phyloP scores from a whole-genome alignment of 2,329 filamentous ascomycete genomes.

The Amesomyces nigricolor region DNA sequence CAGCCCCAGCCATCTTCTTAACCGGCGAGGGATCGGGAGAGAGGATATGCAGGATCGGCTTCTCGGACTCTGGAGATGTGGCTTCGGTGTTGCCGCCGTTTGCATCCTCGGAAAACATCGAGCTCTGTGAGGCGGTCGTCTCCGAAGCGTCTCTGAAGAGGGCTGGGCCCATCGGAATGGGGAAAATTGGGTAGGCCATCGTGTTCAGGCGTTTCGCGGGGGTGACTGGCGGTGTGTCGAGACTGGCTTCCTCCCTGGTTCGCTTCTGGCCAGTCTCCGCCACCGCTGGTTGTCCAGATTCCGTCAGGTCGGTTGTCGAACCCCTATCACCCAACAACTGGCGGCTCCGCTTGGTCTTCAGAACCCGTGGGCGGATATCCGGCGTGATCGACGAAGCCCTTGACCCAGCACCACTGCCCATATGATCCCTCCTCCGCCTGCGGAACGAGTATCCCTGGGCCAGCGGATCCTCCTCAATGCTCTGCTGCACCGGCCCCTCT shows the following conservation, averaged over 20 bases:
- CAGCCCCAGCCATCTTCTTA: constrained; percentile 25
- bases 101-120: constrained; percentile 31
- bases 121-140: constrained; percentile 28
- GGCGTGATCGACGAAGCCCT: constrained; percentile 54
- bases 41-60: constrained; percentile 35
- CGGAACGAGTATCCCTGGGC: constrained; percentile 52
- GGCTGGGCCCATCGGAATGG: constrained; percentile 27
- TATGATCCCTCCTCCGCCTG: constrained; percentile 47
- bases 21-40: constrained; percentile 33
- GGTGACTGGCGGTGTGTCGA: constrained; percentile 51
- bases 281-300: constrained; percentile 21
- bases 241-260: constrained; percentile 40
- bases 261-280: constrained; percentile 31
- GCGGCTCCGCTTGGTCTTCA: constrained; percentile 34
- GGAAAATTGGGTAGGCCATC: constrained; percentile 28
- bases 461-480: constrained; percentile 47
- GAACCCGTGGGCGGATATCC: constrained; percentile 47
- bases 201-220: constrained; percentile 47
- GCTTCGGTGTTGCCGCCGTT: constrained; percentile 38
- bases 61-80: constrained; percentile 47
- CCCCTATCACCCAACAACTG: constrained; percentile 32
- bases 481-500: constrained; percentile 41
- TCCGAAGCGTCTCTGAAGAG: constrained; percentile 38
- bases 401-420: constrained; percentile 39
- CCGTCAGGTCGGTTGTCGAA: constrained; percentile 33